A percentile compares a stretch with the other conserved stretches of the same genome.
These are phyloP conservation scores for Trametopsis cervina DNA, from an alignment of 768 basidiomycete species.

Conservation along the genomic window DNA sequence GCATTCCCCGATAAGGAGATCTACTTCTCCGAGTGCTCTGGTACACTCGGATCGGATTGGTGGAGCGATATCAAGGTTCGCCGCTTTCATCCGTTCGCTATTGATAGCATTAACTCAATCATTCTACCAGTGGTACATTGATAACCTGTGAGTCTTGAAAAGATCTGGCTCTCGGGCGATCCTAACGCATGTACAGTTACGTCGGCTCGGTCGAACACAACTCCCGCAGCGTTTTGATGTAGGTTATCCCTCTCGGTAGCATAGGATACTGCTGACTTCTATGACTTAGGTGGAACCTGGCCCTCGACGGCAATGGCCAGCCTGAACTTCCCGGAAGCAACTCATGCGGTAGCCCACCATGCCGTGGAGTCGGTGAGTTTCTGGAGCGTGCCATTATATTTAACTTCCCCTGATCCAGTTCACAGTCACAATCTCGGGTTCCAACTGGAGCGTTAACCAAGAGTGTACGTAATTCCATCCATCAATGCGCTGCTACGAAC, in stretches of 20 bases:
- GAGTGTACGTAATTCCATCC: slow-evolving; percentile 43
- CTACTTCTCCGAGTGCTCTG: slow-evolving; percentile 57
- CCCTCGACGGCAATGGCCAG: slow-evolving; percentile 53
- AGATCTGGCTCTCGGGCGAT: too few species aligned
- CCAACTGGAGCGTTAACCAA: slow-evolving; percentile 55
- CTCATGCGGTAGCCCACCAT: slow-evolving; percentile 56
- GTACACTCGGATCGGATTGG: slow-evolving; percentile 64
- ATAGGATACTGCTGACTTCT: background rate
- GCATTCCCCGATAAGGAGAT: slow-evolving; percentile 53
- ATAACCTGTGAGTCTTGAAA: too few species aligned
- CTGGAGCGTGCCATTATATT: too few species aligned
- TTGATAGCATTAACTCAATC: too few species aligned
- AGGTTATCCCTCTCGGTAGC: background rate
- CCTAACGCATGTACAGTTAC: too few species aligned
- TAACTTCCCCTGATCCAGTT: too few species aligned
- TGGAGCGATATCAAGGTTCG: slow-evolving; percentile 80
- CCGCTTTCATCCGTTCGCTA: too few species aligned
- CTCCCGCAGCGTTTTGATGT: slow-evolving; percentile 36
- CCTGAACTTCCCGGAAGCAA: slow-evolving; percentile 58
- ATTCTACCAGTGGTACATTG: slow-evolving; percentile 55
- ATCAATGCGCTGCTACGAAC: background rate
- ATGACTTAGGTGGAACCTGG: slow-evolving; percentile 58
- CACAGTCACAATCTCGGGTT: slow-evolving; percentile 51
- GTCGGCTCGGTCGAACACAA: slow-evolving; percentile 37
- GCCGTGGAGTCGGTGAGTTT: slow-evolving; percentile 43